These are phyloP conservation scores for Mucor saturninus DNA, from an alignment of 371 early-diverging fungal genomes.

Conservation along the genomic window DNA sequence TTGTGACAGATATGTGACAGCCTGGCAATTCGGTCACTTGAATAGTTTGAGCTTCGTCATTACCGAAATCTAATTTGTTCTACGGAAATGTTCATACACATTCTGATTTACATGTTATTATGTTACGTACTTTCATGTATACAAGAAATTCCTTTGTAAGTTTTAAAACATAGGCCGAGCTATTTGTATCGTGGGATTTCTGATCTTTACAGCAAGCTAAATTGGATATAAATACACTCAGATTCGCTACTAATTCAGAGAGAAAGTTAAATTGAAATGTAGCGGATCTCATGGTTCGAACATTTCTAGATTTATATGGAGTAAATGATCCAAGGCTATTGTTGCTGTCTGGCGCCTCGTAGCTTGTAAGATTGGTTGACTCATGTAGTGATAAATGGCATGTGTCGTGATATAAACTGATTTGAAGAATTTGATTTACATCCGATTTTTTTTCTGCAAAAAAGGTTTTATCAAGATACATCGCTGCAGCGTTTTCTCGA, in stretches of 20 bases:
- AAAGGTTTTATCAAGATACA: conserved; percentile 8
- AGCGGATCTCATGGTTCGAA: conserved; percentile 10
- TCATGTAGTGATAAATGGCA: conserved; percentile 7
- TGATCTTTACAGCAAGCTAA: background rate
- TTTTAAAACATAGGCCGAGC: background rate
- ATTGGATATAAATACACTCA: background rate
- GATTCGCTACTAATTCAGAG: conserved; percentile 2
- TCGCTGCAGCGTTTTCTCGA: conserved; percentile 14
- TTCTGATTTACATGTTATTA: too few relatives aligned
- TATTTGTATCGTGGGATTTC: background rate
- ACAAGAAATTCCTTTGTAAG: background rate
- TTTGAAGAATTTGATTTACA: conserved; percentile 4
- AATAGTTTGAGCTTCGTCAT: conserved; percentile 8
- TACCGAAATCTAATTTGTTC: conserved; percentile 4
- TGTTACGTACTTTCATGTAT: background rate
- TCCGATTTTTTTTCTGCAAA: background rate
- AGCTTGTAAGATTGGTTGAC: background rate
- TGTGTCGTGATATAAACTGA: conserved; percentile 9
- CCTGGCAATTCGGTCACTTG: background rate
- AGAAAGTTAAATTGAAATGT: conserved; percentile 13
- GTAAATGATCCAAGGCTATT: background rate
- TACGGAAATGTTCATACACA: too few relatives aligned
- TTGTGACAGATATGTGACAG: conserved; percentile 6
- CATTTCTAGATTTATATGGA: conserved; percentile 10
- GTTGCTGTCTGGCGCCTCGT: background rate